Evolutionary conservation across 139 green algal genomes (phyloP).

Genomic region (Tetraselmis striata): DNA sequence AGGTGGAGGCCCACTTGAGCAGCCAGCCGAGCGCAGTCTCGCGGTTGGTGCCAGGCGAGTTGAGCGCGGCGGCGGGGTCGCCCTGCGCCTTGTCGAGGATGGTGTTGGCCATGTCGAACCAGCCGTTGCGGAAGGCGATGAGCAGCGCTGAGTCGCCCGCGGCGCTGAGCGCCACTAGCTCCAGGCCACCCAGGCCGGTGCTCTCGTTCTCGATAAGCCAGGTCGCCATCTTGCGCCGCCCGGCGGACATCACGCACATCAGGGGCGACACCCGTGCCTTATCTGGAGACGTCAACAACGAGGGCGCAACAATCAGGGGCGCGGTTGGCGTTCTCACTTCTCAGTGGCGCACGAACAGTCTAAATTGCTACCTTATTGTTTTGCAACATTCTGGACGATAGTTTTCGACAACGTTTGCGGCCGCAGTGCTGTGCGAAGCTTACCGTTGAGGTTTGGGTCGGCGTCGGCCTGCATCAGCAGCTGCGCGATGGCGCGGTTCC

Average conservation of each 20-base stretch:
- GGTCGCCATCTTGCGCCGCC: not conserved
- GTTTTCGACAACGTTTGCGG: too few relatives aligned
- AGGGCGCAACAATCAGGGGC: too few relatives aligned
- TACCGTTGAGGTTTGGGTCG: not conserved
- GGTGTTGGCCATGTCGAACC: conserved; percentile 20
- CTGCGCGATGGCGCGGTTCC: not conserved
- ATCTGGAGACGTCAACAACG: not conserved
- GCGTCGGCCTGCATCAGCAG: not conserved
- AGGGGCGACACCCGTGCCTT: not conserved
- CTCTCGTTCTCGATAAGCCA: not conserved
- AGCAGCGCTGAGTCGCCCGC: not conserved
- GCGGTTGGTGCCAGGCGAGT: conserved; percentile 13
- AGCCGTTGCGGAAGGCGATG: conserved; percentile 7
- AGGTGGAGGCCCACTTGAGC: conserved; percentile 13
- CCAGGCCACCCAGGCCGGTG: not conserved
- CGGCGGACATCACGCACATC: not conserved
- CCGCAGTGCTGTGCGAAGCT: not conserved
- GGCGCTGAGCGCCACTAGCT: not conserved
- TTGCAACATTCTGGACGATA: too few relatives aligned
- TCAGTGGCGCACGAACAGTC: too few relatives aligned
- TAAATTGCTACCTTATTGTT: too few relatives aligned
- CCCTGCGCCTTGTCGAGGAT: not conserved
- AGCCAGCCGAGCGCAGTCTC: conserved; percentile 29
- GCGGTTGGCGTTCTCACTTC: too few relatives aligned
- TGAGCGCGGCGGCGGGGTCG: not conserved